A percentile compares a stretch with the other conserved stretches of the same genome.
Evolutionary conservation across 2,329 filamentous ascomycete genomes (phyloP).

Genomic region (Coniella lustricola): DNA sequence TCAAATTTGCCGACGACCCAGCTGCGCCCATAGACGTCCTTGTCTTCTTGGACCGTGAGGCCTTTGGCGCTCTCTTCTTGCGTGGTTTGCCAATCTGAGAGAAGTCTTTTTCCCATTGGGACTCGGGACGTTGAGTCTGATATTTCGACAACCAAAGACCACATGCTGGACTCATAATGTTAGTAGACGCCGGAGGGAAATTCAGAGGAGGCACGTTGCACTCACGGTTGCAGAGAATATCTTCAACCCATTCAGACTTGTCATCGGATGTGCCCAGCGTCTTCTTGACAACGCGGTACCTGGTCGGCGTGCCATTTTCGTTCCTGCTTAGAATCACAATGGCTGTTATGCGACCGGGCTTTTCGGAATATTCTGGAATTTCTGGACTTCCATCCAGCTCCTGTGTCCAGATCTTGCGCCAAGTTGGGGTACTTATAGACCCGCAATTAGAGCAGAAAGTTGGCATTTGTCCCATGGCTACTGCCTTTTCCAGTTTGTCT

Average conservation of each 20-base stretch:
- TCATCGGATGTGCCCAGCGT: constrained; percentile 54
- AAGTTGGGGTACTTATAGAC: constrained; percentile 90
- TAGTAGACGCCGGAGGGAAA: constrained; percentile 20
- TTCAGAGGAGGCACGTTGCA: constrained; percentile 20
- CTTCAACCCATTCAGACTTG: constrained; percentile 60
- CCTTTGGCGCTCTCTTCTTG: constrained; percentile 37
- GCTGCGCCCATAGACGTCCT: constrained; percentile 35
- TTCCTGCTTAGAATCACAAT: constrained; percentile 62
- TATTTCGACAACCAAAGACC: constrained; percentile 92
- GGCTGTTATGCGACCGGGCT: constrained; percentile 66
- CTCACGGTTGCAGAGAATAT: constrained; percentile 82
- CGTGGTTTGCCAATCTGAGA: constrained; percentile 45
- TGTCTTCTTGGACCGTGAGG: constrained; percentile 39
- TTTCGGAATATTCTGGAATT: constrained; percentile 64
- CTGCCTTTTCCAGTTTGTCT: constrained; percentile 52
- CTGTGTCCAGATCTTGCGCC: constrained; percentile 88
- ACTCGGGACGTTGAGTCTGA: constrained; percentile 72
- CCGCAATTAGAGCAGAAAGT: constrained; percentile 90
- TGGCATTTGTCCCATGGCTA: constrained; percentile 77
- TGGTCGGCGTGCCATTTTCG: constrained; percentile 52
- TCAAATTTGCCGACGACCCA: constrained; percentile 36
- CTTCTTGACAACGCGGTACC: constrained; percentile 75
- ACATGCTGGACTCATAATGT: constrained; percentile 51
- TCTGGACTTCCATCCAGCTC: constrained; percentile 62
- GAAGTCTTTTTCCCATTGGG: constrained; percentile 70